phyloP scores from a whole-genome alignment of 1,284 basidiomycete genomes.

The Pterula multifida region DNA sequence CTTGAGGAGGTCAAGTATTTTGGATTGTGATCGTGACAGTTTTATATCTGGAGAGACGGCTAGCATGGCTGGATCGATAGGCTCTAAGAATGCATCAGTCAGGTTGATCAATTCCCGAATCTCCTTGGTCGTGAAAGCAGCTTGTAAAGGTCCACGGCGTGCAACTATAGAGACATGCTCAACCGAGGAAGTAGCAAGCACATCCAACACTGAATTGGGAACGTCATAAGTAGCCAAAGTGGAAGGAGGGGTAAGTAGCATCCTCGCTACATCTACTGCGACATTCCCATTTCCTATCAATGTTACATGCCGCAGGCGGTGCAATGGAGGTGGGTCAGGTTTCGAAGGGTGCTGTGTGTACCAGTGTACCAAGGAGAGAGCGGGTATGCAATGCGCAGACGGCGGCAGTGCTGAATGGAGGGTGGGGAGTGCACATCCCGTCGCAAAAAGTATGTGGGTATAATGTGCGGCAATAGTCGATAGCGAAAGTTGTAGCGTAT shows the following conservation, averaged over 20 bases:
- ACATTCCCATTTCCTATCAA: slow-evolving; percentile 96
- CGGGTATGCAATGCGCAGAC: slow-evolving; percentile 55
- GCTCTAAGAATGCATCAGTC: slow-evolving; percentile 56
- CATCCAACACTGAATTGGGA: slow-evolving; percentile 63
- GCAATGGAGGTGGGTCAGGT: slow-evolving; percentile 46
- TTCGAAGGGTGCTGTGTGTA: slow-evolving; percentile 86
- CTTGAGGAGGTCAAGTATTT: slow-evolving; percentile 53
- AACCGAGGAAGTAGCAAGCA: slow-evolving; percentile 54
- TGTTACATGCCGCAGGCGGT: slow-evolving; percentile 57
- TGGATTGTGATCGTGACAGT: slow-evolving; percentile 53
- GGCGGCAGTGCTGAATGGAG: slow-evolving; percentile 42
- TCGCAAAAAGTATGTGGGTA: slow-evolving; percentile 73
- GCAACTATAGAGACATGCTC: slow-evolving; percentile 78
- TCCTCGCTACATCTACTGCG: slow-evolving; percentile 86
- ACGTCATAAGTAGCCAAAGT: slow-evolving; percentile 70
- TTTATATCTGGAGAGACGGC: slow-evolving; percentile 20
- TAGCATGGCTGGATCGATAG: slow-evolving; percentile 38
- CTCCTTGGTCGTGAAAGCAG: slow-evolving; percentile 93
- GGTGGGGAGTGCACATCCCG: slow-evolving; percentile 62
- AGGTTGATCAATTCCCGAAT: slow-evolving; percentile 83
- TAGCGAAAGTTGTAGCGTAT: slow-evolving; percentile 46
- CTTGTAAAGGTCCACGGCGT: slow-evolving; percentile 79
- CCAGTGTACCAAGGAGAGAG: slow-evolving; percentile 89
- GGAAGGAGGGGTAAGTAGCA: slow-evolving; percentile 65
- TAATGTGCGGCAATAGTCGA: slow-evolving; percentile 52